Conservation (phyloP, 257 asterid genomes). For the Solanum pinnatisectum region DNA sequence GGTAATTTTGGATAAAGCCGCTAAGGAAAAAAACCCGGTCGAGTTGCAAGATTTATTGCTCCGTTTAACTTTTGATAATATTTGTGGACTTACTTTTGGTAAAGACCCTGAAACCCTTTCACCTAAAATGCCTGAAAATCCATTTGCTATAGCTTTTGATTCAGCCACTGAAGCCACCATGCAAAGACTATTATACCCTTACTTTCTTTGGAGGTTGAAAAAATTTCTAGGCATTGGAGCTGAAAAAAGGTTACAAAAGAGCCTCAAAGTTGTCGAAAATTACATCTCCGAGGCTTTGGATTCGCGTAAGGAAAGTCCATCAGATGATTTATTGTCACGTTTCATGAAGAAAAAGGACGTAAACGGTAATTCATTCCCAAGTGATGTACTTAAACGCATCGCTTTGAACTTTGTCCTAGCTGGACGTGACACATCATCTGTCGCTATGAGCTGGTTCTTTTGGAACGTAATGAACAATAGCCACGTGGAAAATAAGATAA, state of each 20-base stretch:
- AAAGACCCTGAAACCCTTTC: conserved; percentile 80
- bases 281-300: conserved; percentile 68
- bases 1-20: conserved; percentile 58
- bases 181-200: conserved; percentile 62
- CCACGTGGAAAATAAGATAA: conserved; percentile 43
- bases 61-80: conserved; percentile 67
- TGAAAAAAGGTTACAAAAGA: conserved; percentile 35
- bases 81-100: conserved; percentile 77
- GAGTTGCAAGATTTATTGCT: conserved; percentile 70
- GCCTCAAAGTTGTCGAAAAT: conserved; percentile 53
- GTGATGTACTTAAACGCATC: conserved; percentile 49
- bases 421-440: conserved; percentile 82
- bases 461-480: conserved; percentile 59
- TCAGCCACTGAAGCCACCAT: conserved; percentile 83
- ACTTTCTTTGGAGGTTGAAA: conserved; percentile 63
- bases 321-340: conserved; percentile 65
- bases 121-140: conserved; percentile 65
- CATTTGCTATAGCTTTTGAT: conserved; percentile 61
- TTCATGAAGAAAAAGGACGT: conserved; percentile 63
- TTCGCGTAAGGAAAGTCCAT: conserved; percentile 53
- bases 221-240: conserved; percentile 47
- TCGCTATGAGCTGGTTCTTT: conserved; percentile 87
- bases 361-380: conserved; percentile 43
- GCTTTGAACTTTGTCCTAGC: conserved; percentile 82
- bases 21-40: conserved; percentile 28